Evolutionary conservation across 169 alveolate species (phyloP).

Genomic region (Eimeria falciformis): DNA sequence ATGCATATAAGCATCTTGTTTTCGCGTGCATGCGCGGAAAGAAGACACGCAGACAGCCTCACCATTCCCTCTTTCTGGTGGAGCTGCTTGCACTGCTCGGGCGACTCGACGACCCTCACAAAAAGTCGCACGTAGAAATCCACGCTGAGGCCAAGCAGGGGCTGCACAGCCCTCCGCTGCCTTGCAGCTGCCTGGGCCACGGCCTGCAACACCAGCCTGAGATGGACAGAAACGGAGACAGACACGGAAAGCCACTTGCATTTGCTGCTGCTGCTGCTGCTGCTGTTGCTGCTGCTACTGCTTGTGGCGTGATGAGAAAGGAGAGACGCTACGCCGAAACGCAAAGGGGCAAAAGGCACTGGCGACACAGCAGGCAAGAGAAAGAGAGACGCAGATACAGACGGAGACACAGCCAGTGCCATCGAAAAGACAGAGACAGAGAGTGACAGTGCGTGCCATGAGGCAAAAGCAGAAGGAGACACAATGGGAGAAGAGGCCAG

Average conservation of each 20-base stretch:
- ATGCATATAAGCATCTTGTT: too few species aligned
- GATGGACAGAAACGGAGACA: not conserved
- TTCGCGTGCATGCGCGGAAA: too few species aligned
- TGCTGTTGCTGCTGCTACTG: too few species aligned
- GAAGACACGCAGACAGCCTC: not conserved
- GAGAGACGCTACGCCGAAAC: not conserved
- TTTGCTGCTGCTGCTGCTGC: too few species aligned
- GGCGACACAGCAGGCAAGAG: too few species aligned
- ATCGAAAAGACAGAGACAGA: not conserved
- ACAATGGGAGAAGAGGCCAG: not conserved
- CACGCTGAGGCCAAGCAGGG: slow-evolving; percentile 90
- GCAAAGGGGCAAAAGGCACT: too few species aligned
- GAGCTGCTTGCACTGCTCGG: slow-evolving; percentile 76
- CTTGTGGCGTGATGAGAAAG: not conserved
- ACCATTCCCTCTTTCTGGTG: slow-evolving; percentile 76
- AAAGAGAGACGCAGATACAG: slow-evolving; percentile 29
- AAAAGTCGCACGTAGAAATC: slow-evolving; percentile 93
- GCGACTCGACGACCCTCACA: slow-evolving; percentile 76
- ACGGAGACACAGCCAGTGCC: not conserved
- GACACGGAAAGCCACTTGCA: too few species aligned
- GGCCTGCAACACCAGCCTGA: slow-evolving; percentile 74
- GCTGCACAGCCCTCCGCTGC: slow-evolving; percentile 87
- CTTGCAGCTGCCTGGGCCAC: slow-evolving; percentile 72
- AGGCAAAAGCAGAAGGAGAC: not conserved
- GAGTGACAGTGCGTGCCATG: not conserved